phyloP scores from a whole-genome alignment of 23 red algal species.

The Chondrus crispus region DNA sequence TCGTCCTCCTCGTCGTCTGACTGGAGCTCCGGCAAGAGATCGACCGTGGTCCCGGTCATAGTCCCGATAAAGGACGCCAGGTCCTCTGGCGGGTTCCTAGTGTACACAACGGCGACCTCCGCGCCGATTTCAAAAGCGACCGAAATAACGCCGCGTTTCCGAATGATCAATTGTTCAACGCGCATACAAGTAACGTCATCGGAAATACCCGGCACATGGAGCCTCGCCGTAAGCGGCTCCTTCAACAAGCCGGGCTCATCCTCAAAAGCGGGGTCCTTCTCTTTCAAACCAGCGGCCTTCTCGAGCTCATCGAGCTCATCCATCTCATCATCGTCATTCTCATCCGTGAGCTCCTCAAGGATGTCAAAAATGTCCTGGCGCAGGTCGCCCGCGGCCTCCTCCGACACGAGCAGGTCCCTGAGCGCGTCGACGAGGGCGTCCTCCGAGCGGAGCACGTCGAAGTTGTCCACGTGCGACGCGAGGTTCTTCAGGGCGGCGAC shows the following conservation, averaged over 20 bases:
- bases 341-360: slow-evolving; percentile 55
- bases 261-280: neutral
- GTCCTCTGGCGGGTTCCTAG: slow-evolving; percentile 32
- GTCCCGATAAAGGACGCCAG: slow-evolving; percentile 44
- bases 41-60: slow-evolving; percentile 44
- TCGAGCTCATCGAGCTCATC: slow-evolving; percentile 61
- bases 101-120: slow-evolving; percentile 71
- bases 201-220: slow-evolving; percentile 73
- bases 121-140: slow-evolving; percentile 78
- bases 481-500: slow-evolving; percentile 69
- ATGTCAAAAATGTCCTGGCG: slow-evolving; percentile 52
- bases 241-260: slow-evolving; percentile 42
- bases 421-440: slow-evolving; percentile 24
- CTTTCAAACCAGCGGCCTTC: slow-evolving; percentile 34
- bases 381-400: slow-evolving; percentile 11
- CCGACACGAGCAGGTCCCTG: slow-evolving; percentile 4
- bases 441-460: slow-evolving; percentile 61
- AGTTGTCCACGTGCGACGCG: slow-evolving; percentile 69
- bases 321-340: slow-evolving; percentile 59
- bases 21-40: slow-evolving; percentile 12
- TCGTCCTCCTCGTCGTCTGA: slow-evolving; percentile 26
- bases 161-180: slow-evolving; percentile 78
- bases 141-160: slow-evolving; percentile 68
- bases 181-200: slow-evolving; percentile 65
- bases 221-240: slow-evolving; percentile 17